Base-by-base conservation (phyloP, 1,284 basidiomycete genomes). In the Ceratorhiza oryzae-sativae region DNA sequence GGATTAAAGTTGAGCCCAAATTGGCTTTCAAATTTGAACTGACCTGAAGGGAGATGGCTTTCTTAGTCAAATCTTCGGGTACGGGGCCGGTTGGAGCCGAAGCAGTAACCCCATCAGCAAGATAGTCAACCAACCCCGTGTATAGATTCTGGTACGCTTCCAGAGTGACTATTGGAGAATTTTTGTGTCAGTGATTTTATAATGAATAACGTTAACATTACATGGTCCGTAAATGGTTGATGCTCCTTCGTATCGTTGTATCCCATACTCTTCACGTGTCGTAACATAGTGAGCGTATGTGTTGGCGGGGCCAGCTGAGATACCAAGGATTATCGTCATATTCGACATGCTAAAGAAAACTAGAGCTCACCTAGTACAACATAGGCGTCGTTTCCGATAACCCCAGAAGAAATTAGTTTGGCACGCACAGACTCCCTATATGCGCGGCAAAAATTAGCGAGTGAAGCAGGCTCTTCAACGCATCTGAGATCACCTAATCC, bases 81-180 rank as follows among this genome's bases (percentile, higher is more conserved):
- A 91, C 82, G 53, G 87, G 80, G 76, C 92, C 92, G 8, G 88
- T 85, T 13, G 87, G 83, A 0, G 84, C 81, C 1, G 82, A 79
- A 0, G 83, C 84, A 4, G 80, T 81, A 1, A 82, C 82, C 56
- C 80, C 80, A 58, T 88, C 86, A 0, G 84, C 84, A 27, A 92
- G 82, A 82, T 84, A 90, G 3, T 85, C 82, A 9, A 91, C 85
- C 32, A 91, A 82, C 74, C 84, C 86, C 49, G 84, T 83, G 78
- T 92, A 94, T 76, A 89, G 90, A 79, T 92, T 84, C 74, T 92
- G 91, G 78, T 92, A 94, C 2, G 92, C 88, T 62, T 92, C 90
- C 12, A 93, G 82, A 1, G 91, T 93, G 75, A 82, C 89, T 91
- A 73, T n/a, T n/a, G n/a, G n/a, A n/a, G n/a, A n/a, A n/a, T n/a